These are phyloP conservation scores for Metschnikowia noctiluminum DNA, from an alignment of 805 yeast genomes.

Conservation along the genomic window DNA sequence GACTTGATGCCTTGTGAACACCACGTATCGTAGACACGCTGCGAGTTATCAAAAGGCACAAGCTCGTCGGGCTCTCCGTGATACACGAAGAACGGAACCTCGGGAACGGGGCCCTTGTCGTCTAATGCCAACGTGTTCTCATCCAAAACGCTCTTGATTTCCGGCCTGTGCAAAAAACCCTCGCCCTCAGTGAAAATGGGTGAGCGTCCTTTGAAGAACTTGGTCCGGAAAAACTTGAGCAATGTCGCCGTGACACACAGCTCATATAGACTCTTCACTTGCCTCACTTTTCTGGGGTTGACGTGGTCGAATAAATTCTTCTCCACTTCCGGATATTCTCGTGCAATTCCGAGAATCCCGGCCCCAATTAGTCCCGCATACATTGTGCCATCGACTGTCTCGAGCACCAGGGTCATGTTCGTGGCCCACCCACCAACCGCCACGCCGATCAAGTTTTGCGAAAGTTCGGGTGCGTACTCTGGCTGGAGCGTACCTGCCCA, in stretches of 20 bases:
- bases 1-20: slow-evolving; percentile 28
- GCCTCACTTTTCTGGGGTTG: neutral
- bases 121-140: slow-evolving; percentile 7
- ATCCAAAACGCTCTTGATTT: slow-evolving; percentile 3
- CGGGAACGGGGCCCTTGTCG: slow-evolving; percentile 16
- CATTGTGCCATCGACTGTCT: slow-evolving; percentile 22
- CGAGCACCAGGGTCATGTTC: slow-evolving; percentile 27
- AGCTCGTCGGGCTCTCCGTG: slow-evolving; percentile 24
- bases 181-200: slow-evolving; percentile 9
- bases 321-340: slow-evolving; percentile 22
- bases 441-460: slow-evolving; percentile 25
- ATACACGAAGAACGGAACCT: slow-evolving; percentile 24
- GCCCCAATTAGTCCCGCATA: slow-evolving; percentile 29
- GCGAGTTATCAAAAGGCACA: slow-evolving; percentile 19
- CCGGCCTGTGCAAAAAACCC: slow-evolving; percentile 5
- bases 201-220: slow-evolving; percentile 7
- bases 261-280: neutral
- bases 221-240: neutral
- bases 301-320: neutral
- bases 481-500: slow-evolving; percentile 39
- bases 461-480: slow-evolving; percentile 32
- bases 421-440: slow-evolving; percentile 37
- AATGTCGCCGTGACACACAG: neutral
- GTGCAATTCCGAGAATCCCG: slow-evolving; percentile 28
- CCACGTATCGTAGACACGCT: slow-evolving; percentile 25